Evolutionary conservation across 2,329 filamentous ascomycete genomes (phyloP), one percentile per base, ranked within the genome.

Genomic region (Colletotrichum acutatum): DNA sequence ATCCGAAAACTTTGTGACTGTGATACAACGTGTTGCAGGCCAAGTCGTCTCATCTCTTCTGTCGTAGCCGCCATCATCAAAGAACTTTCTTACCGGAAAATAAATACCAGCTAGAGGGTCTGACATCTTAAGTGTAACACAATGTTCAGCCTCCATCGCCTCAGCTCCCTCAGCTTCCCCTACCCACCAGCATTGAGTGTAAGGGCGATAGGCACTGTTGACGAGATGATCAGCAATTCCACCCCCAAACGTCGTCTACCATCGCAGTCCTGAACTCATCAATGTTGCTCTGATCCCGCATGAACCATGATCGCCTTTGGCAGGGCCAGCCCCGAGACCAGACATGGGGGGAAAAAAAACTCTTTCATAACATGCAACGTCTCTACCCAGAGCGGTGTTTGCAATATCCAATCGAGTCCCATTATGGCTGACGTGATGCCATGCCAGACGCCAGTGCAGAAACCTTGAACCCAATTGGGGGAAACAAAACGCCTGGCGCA

Each of bases 401-500:
- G 42, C 19, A 4, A 22, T 22, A 22, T 49, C 42, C 42, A 49
- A 49, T 49, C 42, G 42, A 49, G 16, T 49, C 19, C 19, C 19
- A 49, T 49, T 49, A 49, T 49, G 42, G 42, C 42, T 22, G 42
- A 49, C 9, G 42, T 22, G 34, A 67, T 57, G 56, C 30, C 52
- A 63, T 72, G 58, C 58, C 58, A 63, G 68, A 24, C 68, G 69
- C 53, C 59, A 19, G 63, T 28, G 16, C 46, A 57, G 49, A 69
- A 69, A 69, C 66, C 24, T 56, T 72, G 69, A 66, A 53, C 28
- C 26, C 14, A 37, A 24, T 54, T 28, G 28, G 24, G 28, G 11
- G 30, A 53, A 52, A n/a, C 42, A 63, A 52, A 19, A n/a, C 9
- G 30, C 22, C 34, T 42, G 28, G 53, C n/a, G 52, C 28, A 12